Base-by-base conservation (phyloP, 1,284 basidiomycete species). In the Vanrija sp. region DNA sequence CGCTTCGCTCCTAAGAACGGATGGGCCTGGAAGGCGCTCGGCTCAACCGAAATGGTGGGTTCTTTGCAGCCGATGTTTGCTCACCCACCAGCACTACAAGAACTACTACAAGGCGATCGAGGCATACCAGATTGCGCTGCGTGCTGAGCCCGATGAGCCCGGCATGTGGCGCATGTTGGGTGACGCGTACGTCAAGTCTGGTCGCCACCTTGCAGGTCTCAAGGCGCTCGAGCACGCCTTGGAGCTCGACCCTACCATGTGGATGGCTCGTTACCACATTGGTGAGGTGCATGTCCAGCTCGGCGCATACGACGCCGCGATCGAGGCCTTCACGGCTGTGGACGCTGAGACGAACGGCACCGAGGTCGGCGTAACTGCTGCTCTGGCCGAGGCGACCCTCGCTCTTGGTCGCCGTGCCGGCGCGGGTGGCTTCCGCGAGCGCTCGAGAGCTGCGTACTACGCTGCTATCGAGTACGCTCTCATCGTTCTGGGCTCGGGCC, bases 11-110 rank as follows among this genome's bases (percentile, higher is more conserved):
- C 91, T 0, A 85, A 85, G 43, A 94, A 93, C 66, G 84, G 88
- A 3, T 99, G 96, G 96, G 96, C 96, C 1, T 98, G 94, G 93
- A 98, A 97, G 75, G 95, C 96, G 10, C 80, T 96, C 26, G 96
- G 96, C 1, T 85, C 90, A 1, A 93, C 95, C 1, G 91, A 97
- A 70, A 79, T 97, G 78, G 92, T 92, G 67, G 77, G 85, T 75
- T n/a, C n/a, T n/a, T n/a, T 49, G 4, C 34, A 2, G 14, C 28
- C 7, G 12, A 12, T 3, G 6, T 5, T 2, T 39, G 18, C 26
- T n/a, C 15, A 23, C 14, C 7, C 54, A 19, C 3, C 60, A 93
- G 89, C 86, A 85, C 62, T 85, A 86, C 53, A 83, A 83, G 54
- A 86, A 89, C 58, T 91, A 87, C 67, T 69, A 82, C 10, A 79